Conservation (phyloP, 176 grass and related monocot genomes). For the Lolium multiflorum region DNA sequence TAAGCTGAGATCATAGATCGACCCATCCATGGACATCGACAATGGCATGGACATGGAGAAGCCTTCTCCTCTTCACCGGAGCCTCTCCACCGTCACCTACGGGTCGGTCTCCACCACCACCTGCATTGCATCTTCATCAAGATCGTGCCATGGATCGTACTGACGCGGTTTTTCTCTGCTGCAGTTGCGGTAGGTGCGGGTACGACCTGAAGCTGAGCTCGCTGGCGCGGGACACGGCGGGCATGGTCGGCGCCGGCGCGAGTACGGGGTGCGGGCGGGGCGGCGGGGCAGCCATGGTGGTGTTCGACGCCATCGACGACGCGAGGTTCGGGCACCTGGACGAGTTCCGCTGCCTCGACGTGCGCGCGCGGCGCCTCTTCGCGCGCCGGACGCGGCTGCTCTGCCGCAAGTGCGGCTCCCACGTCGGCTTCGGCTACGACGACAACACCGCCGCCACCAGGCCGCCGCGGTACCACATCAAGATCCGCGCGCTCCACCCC, state of each 20-base stretch:
- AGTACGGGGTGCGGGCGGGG: slow-evolving; percentile 8
- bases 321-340: slow-evolving; percentile 63
- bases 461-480: slow-evolving; percentile 49
- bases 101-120: neutral
- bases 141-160: neutral
- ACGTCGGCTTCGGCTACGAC: slow-evolving; percentile 56
- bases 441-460: neutral
- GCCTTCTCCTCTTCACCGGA: slow-evolving; percentile 1
- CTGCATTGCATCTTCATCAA: neutral
- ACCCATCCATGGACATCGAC: slow-evolving; percentile 1
- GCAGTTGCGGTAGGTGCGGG: slow-evolving; percentile 64
- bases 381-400: slow-evolving; percentile 50
- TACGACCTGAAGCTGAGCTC: slow-evolving; percentile 62
- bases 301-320: slow-evolving; percentile 67
- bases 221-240: slow-evolving; percentile 55
- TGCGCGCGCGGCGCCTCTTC: slow-evolving; percentile 49
- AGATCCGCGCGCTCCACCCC: slow-evolving; percentile 53
- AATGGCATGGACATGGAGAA: neutral
- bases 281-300: slow-evolving; percentile 40
- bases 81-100: slow-evolving; percentile 54
- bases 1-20: neutral
- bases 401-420: slow-evolving; percentile 63
- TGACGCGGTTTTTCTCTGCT: neutral
- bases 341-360: slow-evolving; percentile 61
- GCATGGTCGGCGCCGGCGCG: slow-evolving; percentile 39